A percentile compares a stretch with the other conserved stretches of the same genome.
These are phyloP conservation scores for Ustilago xerochloae DNA, from an alignment of 1,284 basidiomycete species.

Conservation along the genomic window DNA sequence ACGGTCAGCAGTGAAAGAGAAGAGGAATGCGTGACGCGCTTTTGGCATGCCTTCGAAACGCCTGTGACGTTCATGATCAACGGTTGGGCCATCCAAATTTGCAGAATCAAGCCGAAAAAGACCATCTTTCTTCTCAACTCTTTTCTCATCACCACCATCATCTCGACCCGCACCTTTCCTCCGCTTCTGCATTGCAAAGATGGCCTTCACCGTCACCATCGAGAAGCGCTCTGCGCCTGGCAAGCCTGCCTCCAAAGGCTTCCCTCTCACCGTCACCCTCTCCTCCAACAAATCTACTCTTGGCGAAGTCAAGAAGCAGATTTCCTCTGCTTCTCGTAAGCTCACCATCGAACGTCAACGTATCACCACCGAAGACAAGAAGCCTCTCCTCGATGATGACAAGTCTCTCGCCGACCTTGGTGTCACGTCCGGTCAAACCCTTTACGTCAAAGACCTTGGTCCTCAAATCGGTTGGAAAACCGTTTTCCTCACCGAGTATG, in stretches of 20 bases:
- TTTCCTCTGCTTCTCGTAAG: constrained; percentile 35
- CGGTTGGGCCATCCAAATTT: constrained; percentile 7
- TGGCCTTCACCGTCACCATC: constrained; percentile 49
- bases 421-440: constrained; percentile 38
- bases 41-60: constrained; percentile 2
- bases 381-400: constrained; percentile 57
- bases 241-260: constrained; percentile 53
- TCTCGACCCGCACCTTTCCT: background rate
- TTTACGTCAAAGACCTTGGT: constrained; percentile 66
- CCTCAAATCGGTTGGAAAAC: constrained; percentile 66
- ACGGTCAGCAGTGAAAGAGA: background rate
- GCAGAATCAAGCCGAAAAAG: background rate
- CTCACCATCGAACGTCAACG: constrained; percentile 60
- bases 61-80: background rate
- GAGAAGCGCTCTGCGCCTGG: constrained; percentile 46
- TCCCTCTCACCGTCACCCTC: constrained; percentile 47
- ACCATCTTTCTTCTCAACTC: background rate
- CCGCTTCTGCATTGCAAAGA: background rate
- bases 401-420: constrained; percentile 46
- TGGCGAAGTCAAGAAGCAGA: constrained; percentile 54
- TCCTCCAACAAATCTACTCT: constrained; percentile 49
- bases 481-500: constrained; percentile 67
- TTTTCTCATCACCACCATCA: constrained; percentile 1
- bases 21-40: background rate
- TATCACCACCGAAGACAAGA: constrained; percentile 59